Evolutionary conservation across 768 basidiomycete species (phyloP).

Genomic region (Serpula lacrymans): DNA sequence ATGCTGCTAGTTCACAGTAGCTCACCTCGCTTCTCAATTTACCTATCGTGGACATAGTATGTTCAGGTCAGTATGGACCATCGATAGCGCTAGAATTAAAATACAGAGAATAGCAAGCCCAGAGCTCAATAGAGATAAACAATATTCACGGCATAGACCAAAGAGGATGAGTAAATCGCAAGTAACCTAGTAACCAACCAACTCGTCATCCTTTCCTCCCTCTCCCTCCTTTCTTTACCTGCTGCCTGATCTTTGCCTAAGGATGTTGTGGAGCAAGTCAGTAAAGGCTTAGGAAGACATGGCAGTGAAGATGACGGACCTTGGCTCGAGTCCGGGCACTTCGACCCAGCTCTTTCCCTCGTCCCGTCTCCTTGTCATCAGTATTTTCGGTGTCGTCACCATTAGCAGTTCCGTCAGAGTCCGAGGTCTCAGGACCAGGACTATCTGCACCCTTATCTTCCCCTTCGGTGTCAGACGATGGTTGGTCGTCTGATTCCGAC

Average conservation of each 20-base stretch:
- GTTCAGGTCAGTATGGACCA: no score
- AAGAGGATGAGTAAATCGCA: constrained; percentile 1
- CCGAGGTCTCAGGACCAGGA: constrained; percentile 32
- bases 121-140: constrained; percentile 4
- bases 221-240: constrained; percentile 17
- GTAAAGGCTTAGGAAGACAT: not conserved
- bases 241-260: constrained; percentile 30
- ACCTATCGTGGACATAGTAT: no score
- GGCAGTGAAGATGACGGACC: constrained; percentile 21
- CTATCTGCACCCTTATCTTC: constrained; percentile 40
- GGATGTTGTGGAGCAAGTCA: not conserved
- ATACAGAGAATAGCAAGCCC: not conserved
- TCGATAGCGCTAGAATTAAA: no score
- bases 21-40: no score
- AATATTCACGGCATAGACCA: constrained; percentile 2
- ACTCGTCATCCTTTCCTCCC: constrained; percentile 23
- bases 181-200: not conserved
- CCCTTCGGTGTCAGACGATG: constrained; percentile 20
- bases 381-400: constrained; percentile 23
- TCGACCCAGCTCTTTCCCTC: constrained; percentile 35
- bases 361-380: constrained; percentile 23
- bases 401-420: constrained; percentile 36
- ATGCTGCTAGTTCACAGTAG: no score
- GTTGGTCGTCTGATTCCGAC: constrained; percentile 26
- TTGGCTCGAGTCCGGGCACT: constrained; percentile 39